Evolutionary conservation across 768 basidiomycete species (phyloP), one percentile per base, ranked within the genome.

Genomic region (Podaxis sp.): DNA sequence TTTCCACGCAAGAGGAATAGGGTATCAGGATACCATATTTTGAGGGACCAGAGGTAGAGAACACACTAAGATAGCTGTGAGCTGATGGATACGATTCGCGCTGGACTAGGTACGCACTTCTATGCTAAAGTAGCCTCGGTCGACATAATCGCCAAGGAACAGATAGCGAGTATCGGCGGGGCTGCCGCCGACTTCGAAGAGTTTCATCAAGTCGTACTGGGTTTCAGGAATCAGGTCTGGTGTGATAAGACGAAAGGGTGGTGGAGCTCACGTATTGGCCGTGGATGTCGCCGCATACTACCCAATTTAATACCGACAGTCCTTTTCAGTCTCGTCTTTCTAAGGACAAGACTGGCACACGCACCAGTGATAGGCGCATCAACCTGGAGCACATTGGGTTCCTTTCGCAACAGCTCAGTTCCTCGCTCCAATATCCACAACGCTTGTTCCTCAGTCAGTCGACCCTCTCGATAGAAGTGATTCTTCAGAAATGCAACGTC

Each of bases 1-100:
- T 99, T 99, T 54, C 97, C 97, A 55, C 97, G 93, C 38, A 99
- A 84, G 44, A 99, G 85, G 83, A 96, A 98, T 40, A 99, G 82
- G 28, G 96, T 97, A 68, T 96, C 88, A 56, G 97, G 97, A 75
- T 98, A 99, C 95, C 96, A 98, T 74, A 99, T 98, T 81, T 99
- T 99, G 75, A 99, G 82, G 2, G 95, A 86, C 96, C 96, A 99
- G 30, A 99, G 84, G 75, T 99, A 99, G 51, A 99, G 80, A 20
- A 99, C 96, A 73, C 96, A 99, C 96, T 99, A 74, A 70, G 15
- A 56, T 24, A 70, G 30, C 22, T 48, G 26, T 33, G 33, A 38
- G 38, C 40, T 40, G 15, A 46, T 33, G 38, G 26, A 12, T 46
- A 26, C 28, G 52, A 46, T 13, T 52, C 44, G n/a, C 37, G 37